Conservation (phyloP, 2,329 filamentous ascomycete species). For the Fusarium goolgardi region DNA sequence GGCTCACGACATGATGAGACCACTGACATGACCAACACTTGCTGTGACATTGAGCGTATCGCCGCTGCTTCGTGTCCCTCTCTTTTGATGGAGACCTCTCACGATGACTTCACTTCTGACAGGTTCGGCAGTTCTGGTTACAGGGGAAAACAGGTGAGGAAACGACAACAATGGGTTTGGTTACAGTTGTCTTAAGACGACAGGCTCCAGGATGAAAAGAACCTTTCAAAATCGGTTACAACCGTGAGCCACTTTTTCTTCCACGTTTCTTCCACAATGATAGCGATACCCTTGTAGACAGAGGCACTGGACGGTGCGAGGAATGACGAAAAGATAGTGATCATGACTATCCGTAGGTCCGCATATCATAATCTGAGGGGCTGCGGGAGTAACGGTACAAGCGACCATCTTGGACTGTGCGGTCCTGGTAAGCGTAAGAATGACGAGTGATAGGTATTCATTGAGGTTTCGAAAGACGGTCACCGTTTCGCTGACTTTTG, state of each 20-base stretch:
- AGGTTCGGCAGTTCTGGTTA: slow-evolving; percentile 12
- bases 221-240: slow-evolving; percentile 33
- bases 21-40: slow-evolving; percentile 11
- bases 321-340: slow-evolving; percentile 40
- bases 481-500: slow-evolving; percentile 38
- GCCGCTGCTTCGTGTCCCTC: slow-evolving; percentile 10
- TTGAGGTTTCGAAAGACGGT: slow-evolving; percentile 36
- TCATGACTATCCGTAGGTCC: no score
- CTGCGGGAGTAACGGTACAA: slow-evolving; percentile 24
- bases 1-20: slow-evolving; percentile 23
- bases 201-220: slow-evolving; percentile 22
- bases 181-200: slow-evolving; percentile 20
- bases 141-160: slow-evolving; percentile 17
- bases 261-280: slow-evolving; percentile 40
- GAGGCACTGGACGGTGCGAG: slow-evolving; percentile 18
- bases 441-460: slow-evolving; percentile 18
- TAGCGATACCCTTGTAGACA: slow-evolving; percentile 8
- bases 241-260: slow-evolving; percentile 40
- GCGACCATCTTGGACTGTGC: slow-evolving; percentile 41
- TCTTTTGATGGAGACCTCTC: slow-evolving; percentile 22
- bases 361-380: slow-evolving; percentile 33
- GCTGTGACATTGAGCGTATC: slow-evolving; percentile 32
- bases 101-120: slow-evolving; percentile 45
- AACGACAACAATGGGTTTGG: slow-evolving; percentile 17
- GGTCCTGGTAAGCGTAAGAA: slow-evolving; percentile 19